These are phyloP conservation scores for Berkeleyomyces basicola DNA, from an alignment of 2,329 filamentous ascomycete genomes.

Conservation along the genomic window DNA sequence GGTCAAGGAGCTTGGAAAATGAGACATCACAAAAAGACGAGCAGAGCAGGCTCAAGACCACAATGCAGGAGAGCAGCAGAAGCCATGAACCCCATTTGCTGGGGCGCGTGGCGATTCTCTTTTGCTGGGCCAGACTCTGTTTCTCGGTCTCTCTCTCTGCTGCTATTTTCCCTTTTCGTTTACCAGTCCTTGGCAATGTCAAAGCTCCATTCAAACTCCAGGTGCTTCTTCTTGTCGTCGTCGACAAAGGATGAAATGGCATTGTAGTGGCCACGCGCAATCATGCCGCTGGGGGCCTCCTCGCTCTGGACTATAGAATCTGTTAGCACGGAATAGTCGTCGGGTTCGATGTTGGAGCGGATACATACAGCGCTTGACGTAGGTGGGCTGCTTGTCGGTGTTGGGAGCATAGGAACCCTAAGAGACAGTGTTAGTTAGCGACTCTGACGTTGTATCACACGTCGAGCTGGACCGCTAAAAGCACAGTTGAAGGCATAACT, in stretches of 20 bases:
- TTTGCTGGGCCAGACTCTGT: not conserved
- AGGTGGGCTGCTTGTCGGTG: conserved; percentile 69
- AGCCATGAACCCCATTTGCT: not conserved
- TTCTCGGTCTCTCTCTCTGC: not conserved
- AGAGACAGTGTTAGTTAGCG: conserved; percentile 17
- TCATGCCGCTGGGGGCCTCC: conserved; percentile 80
- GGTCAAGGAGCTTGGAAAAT: not conserved
- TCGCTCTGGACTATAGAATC: conserved; percentile 58
- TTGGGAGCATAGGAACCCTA: conserved; percentile 87
- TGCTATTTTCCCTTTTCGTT: conserved; percentile 6
- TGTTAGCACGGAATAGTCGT: not conserved
- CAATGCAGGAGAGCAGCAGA: not conserved
- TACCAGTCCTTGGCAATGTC: conserved; percentile 96
- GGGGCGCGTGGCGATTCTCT: not conserved
- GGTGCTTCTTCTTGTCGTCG: conserved; percentile 79
- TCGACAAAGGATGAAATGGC: conserved; percentile 84
- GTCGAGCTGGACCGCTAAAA: not conserved
- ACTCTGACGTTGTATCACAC: no score
- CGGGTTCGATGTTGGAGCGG: not conserved
- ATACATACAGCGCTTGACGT: conserved; percentile 78
- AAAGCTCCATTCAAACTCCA: conserved; percentile 91
- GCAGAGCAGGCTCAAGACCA: not conserved
- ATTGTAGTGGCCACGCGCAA: conserved; percentile 79
- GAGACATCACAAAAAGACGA: not conserved
- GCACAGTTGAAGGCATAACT: conserved; percentile 21